phyloP scores from a whole-genome alignment of 139 green algal species.

The Trebouxia sp. region DNA sequence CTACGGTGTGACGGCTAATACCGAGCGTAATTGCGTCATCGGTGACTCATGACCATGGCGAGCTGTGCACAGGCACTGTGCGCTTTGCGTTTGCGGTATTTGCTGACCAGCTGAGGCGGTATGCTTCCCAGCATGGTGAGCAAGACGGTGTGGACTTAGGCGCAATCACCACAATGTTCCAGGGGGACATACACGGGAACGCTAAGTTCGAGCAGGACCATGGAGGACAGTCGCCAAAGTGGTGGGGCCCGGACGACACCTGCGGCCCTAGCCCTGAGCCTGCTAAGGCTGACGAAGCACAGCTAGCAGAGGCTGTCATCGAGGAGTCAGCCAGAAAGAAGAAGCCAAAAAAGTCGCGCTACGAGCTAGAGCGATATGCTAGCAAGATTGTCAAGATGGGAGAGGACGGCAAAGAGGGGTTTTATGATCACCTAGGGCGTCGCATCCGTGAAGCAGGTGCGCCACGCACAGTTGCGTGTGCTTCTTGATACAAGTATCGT shows the following conservation, averaged over 20 bases:
- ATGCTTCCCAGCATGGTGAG: too few species aligned
- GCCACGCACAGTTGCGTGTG: background rate
- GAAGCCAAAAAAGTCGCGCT: conserved; percentile 15
- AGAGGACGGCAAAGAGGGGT: conserved; percentile 16
- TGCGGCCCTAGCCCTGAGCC: background rate
- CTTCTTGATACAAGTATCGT: background rate
- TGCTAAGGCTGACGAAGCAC: background rate
- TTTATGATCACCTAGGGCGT: conserved; percentile 17
- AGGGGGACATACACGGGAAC: conserved; percentile 6
- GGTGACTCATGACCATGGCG: too few species aligned
- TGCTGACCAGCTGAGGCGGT: too few species aligned
- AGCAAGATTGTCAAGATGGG: conserved; percentile 25
- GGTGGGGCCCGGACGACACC: background rate
- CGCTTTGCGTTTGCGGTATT: too few species aligned
- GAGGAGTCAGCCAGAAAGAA: conserved; percentile 22
- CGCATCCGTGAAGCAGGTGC: conserved; percentile 23
- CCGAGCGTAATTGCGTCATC: too few species aligned
- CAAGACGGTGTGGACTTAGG: too few species aligned
- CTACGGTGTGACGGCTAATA: too few species aligned
- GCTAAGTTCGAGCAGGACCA: background rate
- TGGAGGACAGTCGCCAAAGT: background rate
- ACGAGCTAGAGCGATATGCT: conserved; percentile 27
- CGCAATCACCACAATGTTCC: too few species aligned
- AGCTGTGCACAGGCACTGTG: too few species aligned
- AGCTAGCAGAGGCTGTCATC: conserved; percentile 1